phyloP scores from a whole-genome alignment of 2,329 filamentous ascomycete genomes.

The Thermothelomyces thermophilus region DNA sequence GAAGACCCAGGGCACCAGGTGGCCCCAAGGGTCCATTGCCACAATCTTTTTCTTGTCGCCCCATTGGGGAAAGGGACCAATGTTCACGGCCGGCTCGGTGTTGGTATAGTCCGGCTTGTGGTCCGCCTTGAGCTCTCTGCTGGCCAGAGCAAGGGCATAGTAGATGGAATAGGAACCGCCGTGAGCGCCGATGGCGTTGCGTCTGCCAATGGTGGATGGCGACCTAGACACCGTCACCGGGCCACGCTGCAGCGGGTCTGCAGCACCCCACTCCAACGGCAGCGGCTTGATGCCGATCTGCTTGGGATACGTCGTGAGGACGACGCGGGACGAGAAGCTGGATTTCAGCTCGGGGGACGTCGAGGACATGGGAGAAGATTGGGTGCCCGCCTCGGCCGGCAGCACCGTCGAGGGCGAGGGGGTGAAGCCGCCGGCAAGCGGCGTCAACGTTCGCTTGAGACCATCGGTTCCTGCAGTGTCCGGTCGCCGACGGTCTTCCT shows the following conservation, averaged over 20 bases:
- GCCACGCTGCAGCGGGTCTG: conserved; percentile 67
- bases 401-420: conserved; percentile 23
- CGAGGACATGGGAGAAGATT: conserved; percentile 23
- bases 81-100: conserved; percentile 83
- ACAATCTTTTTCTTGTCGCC: conserved; percentile 88
- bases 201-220: conserved; percentile 66
- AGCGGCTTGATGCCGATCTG: conserved; percentile 93
- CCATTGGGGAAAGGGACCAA: conserved; percentile 89
- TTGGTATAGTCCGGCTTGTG: conserved; percentile 67
- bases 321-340: conserved; percentile 47
- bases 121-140: conserved; percentile 76
- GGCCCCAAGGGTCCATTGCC: conserved; percentile 92
- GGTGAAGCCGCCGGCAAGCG: conserved; percentile 19
- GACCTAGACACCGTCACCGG: conserved; percentile 82
- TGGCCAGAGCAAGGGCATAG: conserved; percentile 86
- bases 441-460: conserved; percentile 9
- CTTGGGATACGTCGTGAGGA: conserved; percentile 75
- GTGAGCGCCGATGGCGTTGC: conserved; percentile 58
- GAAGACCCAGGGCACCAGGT: conserved; percentile 78
- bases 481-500: conserved; percentile 3
- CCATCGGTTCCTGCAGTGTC: conserved; percentile 1
- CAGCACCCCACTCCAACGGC: conserved; percentile 77
- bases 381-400: conserved; percentile 23
- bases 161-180: conserved; percentile 96
- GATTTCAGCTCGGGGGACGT: conserved; percentile 35